Evolutionary conservation across 352 stramenopile genomes (phyloP).

Genomic region (Phytopythium litorale): DNA sequence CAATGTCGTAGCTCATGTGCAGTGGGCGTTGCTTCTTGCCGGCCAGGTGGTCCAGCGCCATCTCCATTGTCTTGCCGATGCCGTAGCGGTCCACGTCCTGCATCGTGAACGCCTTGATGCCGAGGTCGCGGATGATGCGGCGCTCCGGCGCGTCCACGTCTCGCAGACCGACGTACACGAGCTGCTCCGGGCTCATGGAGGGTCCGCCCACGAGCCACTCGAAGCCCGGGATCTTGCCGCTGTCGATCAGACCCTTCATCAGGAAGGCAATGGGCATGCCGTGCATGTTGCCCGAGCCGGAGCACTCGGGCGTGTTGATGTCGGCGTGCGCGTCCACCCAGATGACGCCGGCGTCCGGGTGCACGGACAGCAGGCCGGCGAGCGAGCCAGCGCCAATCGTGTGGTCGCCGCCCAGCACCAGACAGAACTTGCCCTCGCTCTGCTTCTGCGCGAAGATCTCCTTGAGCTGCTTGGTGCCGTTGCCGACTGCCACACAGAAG

Average conservation of each 20-base stretch:
- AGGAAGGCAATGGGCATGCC: conserved; percentile 96
- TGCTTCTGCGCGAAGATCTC: conserved; percentile 85
- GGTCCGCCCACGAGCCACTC: conserved; percentile 90
- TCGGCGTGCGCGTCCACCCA: conserved; percentile 98
- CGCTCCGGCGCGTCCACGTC: conserved; percentile 93
- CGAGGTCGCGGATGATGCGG: conserved; percentile 86
- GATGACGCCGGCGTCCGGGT: conserved; percentile 93
- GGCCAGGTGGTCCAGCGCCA: conserved; percentile 93
- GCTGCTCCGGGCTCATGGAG: conserved; percentile 75
- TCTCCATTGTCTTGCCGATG: conserved; percentile 96
- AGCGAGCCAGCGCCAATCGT: conserved; percentile 93
- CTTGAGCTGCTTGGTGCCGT: conserved; percentile 74
- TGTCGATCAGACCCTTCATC: conserved; percentile 90
- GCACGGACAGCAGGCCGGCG: conserved; percentile 86
- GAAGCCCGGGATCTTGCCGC: conserved; percentile 89
- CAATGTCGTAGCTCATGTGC: conserved; percentile 98
- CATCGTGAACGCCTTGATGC: conserved; percentile 96
- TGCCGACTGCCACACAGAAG: conserved; percentile 60
- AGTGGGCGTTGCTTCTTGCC: conserved; percentile 87
- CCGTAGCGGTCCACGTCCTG: conserved; percentile 95
- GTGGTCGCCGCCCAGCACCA: conserved; percentile 96
- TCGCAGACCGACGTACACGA: conserved; percentile 96
- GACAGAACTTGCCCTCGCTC: conserved; percentile 90
- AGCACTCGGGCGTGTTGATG: conserved; percentile 94
- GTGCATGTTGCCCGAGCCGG: conserved; percentile 96